Base-by-base conservation (phyloP, 2,329 filamentous ascomycete genomes). In the Pestalotiopsis fici region DNA sequence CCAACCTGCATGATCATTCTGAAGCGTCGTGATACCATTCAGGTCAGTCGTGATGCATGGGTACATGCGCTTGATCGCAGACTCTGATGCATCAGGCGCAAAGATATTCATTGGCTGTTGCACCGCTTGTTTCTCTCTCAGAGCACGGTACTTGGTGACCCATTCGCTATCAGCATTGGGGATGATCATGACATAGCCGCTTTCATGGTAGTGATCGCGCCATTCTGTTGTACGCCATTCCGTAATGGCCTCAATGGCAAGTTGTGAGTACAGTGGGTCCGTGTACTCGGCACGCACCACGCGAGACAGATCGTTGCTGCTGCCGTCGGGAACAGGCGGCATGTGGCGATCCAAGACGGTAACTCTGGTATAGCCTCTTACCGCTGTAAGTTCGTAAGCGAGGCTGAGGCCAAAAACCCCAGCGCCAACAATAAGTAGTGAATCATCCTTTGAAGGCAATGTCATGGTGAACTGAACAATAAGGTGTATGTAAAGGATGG, bases 281-380 rank as follows among this genome's bases (percentile, higher is more conserved):
- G 89, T 88, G 72, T 93, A 93, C 78, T 93, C 91, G 57, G 78
- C 71, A 5, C 81, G 78, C 56, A 82, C 77, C 66, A 82, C 76
- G 21, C 81, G 78, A 4, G 80, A 82, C 21, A 79, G 76, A 67
- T 83, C 80, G n/a, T 81, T 79, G 57, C 79, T 81, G 66, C 80
- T 79, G 31, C 77, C 77, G 13, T 82, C 78, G 3, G 74, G 70
- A 2, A 78, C 76, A 0, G 80, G 79, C 3, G 80, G 79, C 0
- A 78, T 69, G 62, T 74, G 76, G 3, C 78, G 75, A 67, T 81
- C 74, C 69, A 82, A 69, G 62, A 81, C 69, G 18, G 78, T 78
- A 74, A 83, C 71, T 59, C 76, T 73, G 70, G 76, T 69, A 70
- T 78, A 71, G 73, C 74, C 74, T 18, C 69, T 66, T 15, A 66